Base-by-base conservation (phyloP, 1,284 basidiomycete genomes). In the Leccinum angustisporum region DNA sequence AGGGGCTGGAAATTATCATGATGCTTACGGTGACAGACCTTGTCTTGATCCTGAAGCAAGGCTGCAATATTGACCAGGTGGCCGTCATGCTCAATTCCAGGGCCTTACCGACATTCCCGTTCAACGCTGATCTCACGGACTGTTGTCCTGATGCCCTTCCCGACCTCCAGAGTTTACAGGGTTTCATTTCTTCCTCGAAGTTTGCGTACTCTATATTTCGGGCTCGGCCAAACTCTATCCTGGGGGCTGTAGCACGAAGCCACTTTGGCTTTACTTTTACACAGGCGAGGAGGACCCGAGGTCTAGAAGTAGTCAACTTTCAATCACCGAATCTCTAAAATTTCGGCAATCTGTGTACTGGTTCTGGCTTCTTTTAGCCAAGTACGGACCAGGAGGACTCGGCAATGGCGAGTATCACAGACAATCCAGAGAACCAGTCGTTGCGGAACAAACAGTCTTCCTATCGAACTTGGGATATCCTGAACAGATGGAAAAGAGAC, bases 251-350 rank as follows among this genome's bases (percentile, higher is more conserved):
- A 11, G 70, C 76, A 1, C 60, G 63, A 21, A 77, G 73, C 57
- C 63, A 74, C 5, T 65, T 73, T 14, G 79, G 78, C 3, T 64
- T 69, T 7, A 73, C 72, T 1, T 62, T 79, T 1, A 72, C 73
- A n/a, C 69, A 75, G 33, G 78, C 78, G 58, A 70, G 63, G 79
- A 79, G 59, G 76, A 78, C 34, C 72, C 72, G 27, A 66, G 65
- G 14, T 73, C 65, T 4, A 54, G 58, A 7, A 68, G 51, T n/a
- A 74, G 67, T 54, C 63, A n/a, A 16, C 66, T 79, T 38, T 67
- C 72, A 4, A 14, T 54, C 0, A 43, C 38, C 1, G 78, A 79
- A 58, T 69, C 73, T 14, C 18, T 66, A 31, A 72, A 68, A 36
- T 77, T 79, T 60, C 68, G 68, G 9, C 64, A 72, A 30, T 78